These are phyloP conservation scores for Physcomitrium patens DNA, from an alignment of 225 moss, liverwort and hornwort species.

Conservation along the genomic window DNA sequence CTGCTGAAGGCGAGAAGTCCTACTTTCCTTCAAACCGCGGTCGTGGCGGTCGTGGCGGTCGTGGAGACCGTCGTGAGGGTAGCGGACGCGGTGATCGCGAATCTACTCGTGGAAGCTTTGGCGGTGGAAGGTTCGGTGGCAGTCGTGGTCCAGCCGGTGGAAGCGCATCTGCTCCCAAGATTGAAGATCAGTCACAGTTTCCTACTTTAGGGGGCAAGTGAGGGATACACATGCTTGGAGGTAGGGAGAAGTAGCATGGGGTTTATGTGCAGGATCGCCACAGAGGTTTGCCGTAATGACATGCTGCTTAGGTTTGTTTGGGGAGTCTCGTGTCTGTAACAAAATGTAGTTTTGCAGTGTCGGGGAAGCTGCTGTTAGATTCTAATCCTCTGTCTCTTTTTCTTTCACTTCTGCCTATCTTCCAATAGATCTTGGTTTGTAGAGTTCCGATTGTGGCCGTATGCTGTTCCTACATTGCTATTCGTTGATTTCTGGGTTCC, in stretches of 20 bases:
- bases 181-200: slow-evolving; percentile 73
- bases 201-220: slow-evolving; percentile 67
- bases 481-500: not conserved
- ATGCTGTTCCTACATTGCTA: not conserved
- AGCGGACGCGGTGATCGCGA: slow-evolving; percentile 32
- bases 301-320: slow-evolving; percentile 41
- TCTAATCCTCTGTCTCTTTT: slow-evolving; percentile 29
- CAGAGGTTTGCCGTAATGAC: slow-evolving; percentile 22
- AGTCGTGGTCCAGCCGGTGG: slow-evolving; percentile 23
- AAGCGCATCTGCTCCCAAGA: slow-evolving; percentile 62
- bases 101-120: slow-evolving; percentile 23
- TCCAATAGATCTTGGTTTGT: slow-evolving; percentile 24
- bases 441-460: not conserved
- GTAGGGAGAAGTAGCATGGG: not conserved
- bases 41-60: slow-evolving; percentile 47
- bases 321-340: slow-evolving; percentile 42
- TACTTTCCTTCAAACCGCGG: slow-evolving; percentile 66
- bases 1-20: slow-evolving; percentile 79
- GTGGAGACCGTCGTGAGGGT: slow-evolving; percentile 30
- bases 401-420: slow-evolving; percentile 19
- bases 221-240: slow-evolving; percentile 9
- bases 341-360: slow-evolving; percentile 42
- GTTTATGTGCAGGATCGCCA: slow-evolving; percentile 1
- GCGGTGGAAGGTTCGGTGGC: slow-evolving; percentile 32
- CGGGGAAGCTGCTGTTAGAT: slow-evolving; percentile 38